Percentiles rank a stretch among this genome's conserved stretches.
Evolutionary conservation across 495 filamentous ascomycete species (phyloP).

Genomic region (Cercophora newfieldiana): DNA sequence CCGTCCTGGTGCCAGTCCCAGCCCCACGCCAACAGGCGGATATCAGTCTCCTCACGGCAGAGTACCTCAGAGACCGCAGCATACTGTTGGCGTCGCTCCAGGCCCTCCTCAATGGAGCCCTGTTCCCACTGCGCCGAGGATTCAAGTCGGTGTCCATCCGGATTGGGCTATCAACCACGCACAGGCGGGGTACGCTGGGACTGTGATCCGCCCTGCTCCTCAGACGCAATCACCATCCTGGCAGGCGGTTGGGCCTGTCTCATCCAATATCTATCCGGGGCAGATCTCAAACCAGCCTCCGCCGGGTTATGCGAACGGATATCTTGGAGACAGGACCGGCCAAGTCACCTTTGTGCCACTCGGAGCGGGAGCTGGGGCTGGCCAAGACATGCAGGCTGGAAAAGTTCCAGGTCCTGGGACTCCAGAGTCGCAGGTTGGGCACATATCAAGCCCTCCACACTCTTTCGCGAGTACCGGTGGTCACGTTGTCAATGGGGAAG

Average conservation of each 20-base stretch:
- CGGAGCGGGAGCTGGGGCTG: too few relatives aligned
- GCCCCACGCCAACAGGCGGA: background rate
- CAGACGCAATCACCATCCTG: background rate
- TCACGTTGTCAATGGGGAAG: too few relatives aligned
- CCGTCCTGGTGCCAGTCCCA: background rate
- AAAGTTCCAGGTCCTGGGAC: too few relatives aligned
- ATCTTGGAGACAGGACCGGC: too few relatives aligned
- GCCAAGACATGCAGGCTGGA: too few relatives aligned
- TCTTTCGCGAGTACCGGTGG: too few relatives aligned
- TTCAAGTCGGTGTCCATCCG: background rate
- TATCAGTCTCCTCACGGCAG: background rate
- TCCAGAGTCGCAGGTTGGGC: too few relatives aligned
- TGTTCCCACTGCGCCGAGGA: background rate
- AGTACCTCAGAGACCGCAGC: background rate
- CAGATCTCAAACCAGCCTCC: too few relatives aligned
- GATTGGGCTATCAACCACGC: background rate
- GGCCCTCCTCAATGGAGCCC: background rate
- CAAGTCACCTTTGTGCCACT: too few relatives aligned
- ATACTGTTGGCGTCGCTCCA: background rate
- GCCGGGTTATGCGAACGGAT: too few relatives aligned
- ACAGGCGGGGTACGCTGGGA: background rate
- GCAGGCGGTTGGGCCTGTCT: background rate
- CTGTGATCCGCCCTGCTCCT: background rate
- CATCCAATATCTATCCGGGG: background rate
- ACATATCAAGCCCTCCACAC: too few relatives aligned